These are phyloP conservation scores for Pseudozyma sp. DNA, from an alignment of 1,284 basidiomycete genomes.

Conservation along the genomic window DNA sequence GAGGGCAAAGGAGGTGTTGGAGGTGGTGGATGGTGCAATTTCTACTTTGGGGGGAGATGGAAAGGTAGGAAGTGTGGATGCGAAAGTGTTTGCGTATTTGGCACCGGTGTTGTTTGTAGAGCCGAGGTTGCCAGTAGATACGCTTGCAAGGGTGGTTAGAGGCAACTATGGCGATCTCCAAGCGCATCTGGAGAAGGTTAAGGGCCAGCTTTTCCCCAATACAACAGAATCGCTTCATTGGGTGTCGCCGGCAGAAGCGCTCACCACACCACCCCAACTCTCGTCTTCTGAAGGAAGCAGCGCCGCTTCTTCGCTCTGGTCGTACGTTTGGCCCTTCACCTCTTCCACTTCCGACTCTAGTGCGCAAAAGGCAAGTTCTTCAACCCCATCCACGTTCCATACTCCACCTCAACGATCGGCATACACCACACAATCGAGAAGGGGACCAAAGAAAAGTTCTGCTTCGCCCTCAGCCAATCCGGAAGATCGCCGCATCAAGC, in stretches of 20 bases:
- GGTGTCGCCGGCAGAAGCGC: constrained; percentile 14
- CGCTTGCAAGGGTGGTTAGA: constrained; percentile 30
- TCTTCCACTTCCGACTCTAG: background rate
- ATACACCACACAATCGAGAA: background rate
- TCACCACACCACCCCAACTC: constrained; percentile 5
- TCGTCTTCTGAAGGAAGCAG: background rate
- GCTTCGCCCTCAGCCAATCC: constrained; percentile 4
- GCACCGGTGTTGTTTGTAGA: constrained; percentile 41
- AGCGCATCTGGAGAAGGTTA: constrained; percentile 20
- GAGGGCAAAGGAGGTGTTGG: constrained; percentile 32
- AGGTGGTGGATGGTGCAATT: constrained; percentile 23
- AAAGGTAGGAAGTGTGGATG: constrained; percentile 39
- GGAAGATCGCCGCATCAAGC: constrained; percentile 35
- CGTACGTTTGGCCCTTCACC: constrained; percentile 34
- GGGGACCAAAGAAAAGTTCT: background rate
- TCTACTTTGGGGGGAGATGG: background rate
- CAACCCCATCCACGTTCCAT: constrained; percentile 9
- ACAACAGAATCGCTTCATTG: constrained; percentile 1
- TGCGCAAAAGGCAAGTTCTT: constrained; percentile 41
- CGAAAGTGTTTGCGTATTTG: constrained; percentile 49
- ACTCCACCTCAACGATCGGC: constrained; percentile 1
- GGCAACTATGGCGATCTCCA: constrained; percentile 34
- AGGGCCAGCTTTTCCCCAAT: constrained; percentile 25
- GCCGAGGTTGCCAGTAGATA: constrained; percentile 33
- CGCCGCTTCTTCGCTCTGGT: constrained; percentile 6